Base-by-base conservation (phyloP, 2,329 filamentous ascomycete species). In the Colletotrichum cordylinicola region DNA sequence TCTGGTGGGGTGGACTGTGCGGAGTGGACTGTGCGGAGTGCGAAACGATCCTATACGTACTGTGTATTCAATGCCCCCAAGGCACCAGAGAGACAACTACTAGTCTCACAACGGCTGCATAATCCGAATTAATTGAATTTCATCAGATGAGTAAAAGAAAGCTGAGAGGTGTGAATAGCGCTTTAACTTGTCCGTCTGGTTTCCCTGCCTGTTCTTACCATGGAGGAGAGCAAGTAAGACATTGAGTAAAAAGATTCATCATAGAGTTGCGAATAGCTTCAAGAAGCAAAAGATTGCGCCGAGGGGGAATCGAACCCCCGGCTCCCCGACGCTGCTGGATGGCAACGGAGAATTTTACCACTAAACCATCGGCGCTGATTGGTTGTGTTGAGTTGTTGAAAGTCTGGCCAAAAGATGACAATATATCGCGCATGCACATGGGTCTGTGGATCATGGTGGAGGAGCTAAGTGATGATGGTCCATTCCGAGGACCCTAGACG, bases 281-380 rank as follows among this genome's bases (percentile, higher is more conserved):
- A 43, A 2, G 4, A 2, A 65, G 39, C 21, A 52, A 66, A 52
- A 48, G n/a, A 27, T 31, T 66, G 62, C 62, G 62, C 62, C 62
- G 62, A 66, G 62, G 39, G 62, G 62, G 62, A 66, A 66, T 66
- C 62, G 62, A 66, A 66, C 62, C 62, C 62, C 62, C 62, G 62
- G 62, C 62, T 66, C 62, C 62, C 62, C 62, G 62, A 66, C 39
- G 62, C 62, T 66, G 27, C 62, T 66, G 4, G 62, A 66, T 66
- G 62, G 62, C 62, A 66, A 66, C 65, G 65, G 65, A 67, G 65
- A 67, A 67, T 67, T 67, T 67, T 67, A 67, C 65, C 65, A 67
- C 65, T 67, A 67, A 67, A 67, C 65, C 65, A 67, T 67, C 65
- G 65, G 65, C 65, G 65, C 65, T 16, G 43, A 15, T 27, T 27